These are phyloP conservation scores for Sugiyamaella floridensis DNA, from an alignment of 805 yeast species.

Conservation along the genomic window DNA sequence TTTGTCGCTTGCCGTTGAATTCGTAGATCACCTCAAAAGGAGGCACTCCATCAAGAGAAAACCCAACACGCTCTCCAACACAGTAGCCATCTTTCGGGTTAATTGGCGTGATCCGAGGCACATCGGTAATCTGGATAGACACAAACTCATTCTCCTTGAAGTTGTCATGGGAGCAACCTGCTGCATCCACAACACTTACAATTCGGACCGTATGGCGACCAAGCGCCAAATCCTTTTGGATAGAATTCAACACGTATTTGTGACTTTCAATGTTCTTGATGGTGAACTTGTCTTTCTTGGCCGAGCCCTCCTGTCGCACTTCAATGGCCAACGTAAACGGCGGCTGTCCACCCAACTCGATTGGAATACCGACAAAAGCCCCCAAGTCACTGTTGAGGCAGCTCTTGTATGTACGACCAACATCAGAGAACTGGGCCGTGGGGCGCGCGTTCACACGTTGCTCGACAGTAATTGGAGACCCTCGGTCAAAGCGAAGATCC, in stretches of 20 bases:
- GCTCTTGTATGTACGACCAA: conserved; percentile 44
- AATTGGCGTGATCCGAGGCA: conserved; percentile 55
- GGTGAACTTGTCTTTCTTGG: conserved; percentile 42
- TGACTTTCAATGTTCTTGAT: conserved; percentile 39
- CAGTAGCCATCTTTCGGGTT: conserved; percentile 53
- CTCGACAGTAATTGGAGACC: conserved; percentile 34
- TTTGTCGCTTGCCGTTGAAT: conserved; percentile 57
- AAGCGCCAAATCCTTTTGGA: conserved; percentile 41
- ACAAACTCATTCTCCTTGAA: conserved; percentile 40
- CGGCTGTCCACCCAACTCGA: conserved; percentile 49
- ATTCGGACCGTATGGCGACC: conserved; percentile 66
- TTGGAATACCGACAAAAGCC: conserved; percentile 41
- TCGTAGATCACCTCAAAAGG: conserved; percentile 73
- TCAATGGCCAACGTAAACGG: conserved; percentile 57
- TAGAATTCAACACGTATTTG: conserved; percentile 34
- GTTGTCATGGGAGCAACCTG: conserved; percentile 55
- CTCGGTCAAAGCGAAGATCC: conserved; percentile 27
- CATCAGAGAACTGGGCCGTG: conserved; percentile 41
- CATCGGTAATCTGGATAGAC: conserved; percentile 61
- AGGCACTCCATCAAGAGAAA: conserved; percentile 67
- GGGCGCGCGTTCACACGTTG: conserved; percentile 64
- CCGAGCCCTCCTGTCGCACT: conserved; percentile 54
- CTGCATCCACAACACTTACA: conserved; percentile 52
- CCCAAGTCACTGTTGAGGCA: conserved; percentile 38
- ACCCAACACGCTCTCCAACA: conserved; percentile 85